These are phyloP conservation scores for Candida morakotiae DNA, from an alignment of 805 yeast species.

Conservation along the genomic window DNA sequence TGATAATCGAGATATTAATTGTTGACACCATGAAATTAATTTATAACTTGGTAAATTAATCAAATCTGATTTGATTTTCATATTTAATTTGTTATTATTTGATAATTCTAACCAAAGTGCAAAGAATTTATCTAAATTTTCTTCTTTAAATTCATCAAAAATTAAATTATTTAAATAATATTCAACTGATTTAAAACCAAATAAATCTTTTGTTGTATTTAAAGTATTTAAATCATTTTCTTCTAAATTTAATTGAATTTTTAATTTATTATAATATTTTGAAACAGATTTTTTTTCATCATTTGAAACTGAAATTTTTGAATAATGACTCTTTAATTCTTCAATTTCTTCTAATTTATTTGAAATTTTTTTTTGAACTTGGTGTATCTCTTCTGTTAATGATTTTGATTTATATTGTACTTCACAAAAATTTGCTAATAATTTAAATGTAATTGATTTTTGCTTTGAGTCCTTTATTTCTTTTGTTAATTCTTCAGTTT, in stretches of 20 bases:
- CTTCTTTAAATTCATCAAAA: conserved; percentile 38
- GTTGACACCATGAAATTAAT: conserved; percentile 79
- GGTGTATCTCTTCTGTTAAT: conserved; percentile 41
- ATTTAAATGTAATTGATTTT: conserved; percentile 47
- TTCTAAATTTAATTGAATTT: conserved; percentile 48
- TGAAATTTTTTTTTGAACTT: conserved; percentile 34
- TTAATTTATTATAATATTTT: conserved; percentile 46
- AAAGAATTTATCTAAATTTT: conserved; percentile 69
- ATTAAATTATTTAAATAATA: conserved; percentile 57
- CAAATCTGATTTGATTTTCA: conserved; percentile 34
- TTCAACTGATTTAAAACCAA: conserved; percentile 51
- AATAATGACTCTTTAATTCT: conserved; percentile 43
- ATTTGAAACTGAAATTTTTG: conserved; percentile 34
- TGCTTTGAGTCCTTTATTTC: conserved; percentile 11
- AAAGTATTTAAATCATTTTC: conserved; percentile 39
- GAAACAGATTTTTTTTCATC: conserved; percentile 51
- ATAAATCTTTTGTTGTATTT: conserved; percentile 32
- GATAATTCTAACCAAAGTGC: conserved; percentile 77
- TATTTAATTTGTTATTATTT: conserved; percentile 40
- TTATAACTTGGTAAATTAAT: conserved; percentile 50
- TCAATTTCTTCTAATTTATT: conserved; percentile 45
- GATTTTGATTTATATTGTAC: conserved; percentile 48
- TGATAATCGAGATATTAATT: conserved; percentile 66
- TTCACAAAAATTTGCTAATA: conserved; percentile 73
- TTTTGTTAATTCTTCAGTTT: conserved; percentile 25